Percentiles rank a stretch among this genome's conserved stretches.
Conservation (phyloP, 2,329 filamentous ascomycete genomes). For the Botryosphaeria dothidea region DNA sequence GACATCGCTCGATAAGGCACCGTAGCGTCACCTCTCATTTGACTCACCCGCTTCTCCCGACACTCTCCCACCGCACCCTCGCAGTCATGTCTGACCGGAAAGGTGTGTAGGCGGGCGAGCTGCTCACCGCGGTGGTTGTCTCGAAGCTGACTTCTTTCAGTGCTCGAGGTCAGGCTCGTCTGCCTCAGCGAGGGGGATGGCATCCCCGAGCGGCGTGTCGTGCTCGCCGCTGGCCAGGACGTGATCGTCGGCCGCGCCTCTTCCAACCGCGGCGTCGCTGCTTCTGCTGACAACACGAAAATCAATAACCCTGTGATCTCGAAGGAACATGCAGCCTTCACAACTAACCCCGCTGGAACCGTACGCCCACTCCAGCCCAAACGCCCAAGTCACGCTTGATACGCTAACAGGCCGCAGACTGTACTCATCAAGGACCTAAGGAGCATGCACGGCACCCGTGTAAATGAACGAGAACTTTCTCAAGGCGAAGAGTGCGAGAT, state of each 20-base stretch:
- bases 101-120: constrained; percentile 23
- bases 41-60: constrained; percentile 1
- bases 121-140: constrained; percentile 19
- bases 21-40: constrained; percentile 14
- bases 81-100: constrained; percentile 14
- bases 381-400: neutral
- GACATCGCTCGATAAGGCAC: constrained; percentile 14
- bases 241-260: constrained; percentile 47
- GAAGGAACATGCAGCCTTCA: constrained; percentile 61
- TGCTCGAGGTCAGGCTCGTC: constrained; percentile 34
- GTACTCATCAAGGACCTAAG: constrained; percentile 56
- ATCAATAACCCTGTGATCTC: constrained; percentile 75
- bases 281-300: constrained; percentile 59
- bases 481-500: constrained; percentile 28
- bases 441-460: constrained; percentile 63
- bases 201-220: constrained; percentile 32
- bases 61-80: neutral
- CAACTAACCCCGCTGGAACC: constrained; percentile 23
- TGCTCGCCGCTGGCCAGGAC: constrained; percentile 27
- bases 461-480: constrained; percentile 47
- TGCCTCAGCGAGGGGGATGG: constrained; percentile 43
- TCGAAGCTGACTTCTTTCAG: constrained; percentile 40
- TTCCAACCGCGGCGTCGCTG: constrained; percentile 37
- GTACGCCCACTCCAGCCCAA: constrained; percentile 20
- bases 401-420: constrained; percentile 12